Evolutionary conservation across 768 basidiomycete species (phyloP), one percentile per base, ranked within the genome.

Genomic region (Solioccasus polychromus): DNA sequence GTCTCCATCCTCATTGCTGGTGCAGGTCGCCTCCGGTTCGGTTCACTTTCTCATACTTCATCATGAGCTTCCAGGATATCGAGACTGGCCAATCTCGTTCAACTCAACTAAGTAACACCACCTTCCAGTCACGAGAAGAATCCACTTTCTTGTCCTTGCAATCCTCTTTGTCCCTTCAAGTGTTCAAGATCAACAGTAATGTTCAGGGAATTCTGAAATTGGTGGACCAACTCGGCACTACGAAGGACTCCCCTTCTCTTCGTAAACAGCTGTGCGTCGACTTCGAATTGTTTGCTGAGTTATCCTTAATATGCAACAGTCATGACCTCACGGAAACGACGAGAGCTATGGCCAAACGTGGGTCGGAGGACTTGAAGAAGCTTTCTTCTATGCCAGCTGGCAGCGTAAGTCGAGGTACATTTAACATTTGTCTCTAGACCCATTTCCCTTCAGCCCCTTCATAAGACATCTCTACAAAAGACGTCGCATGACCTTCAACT

Each of bases 141-240:
- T 76, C 80, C 7, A 75, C 84, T 4, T 97, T 95, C 65, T 69
- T 76, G 9, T 74, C 72, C 25, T 71, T 94, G 14, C 92, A 92
- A 61, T 82, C 79, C 3, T 89, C 89, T 12, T 68, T 92, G 48
- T 87, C 87, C 1, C 76, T 98, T 6, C 94, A 98, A 65, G 91
- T 95, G 47, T 97, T 98, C 85, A 98, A 98, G 79, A 92, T 98
- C 73, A 94, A 95, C 59, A 81, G 90, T 47, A 99, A 99, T 68
- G 92, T 97, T 3, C 91, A 95, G 60, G 95, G 90, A 14, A 94
- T 99, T 39, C 67, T 92, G 57, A 91, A 90, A 68, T 77, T 93
- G n/a, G 91, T 98, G n/a, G 93, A 98, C 61, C 89, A 94, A 65
- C 78, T 99, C 1, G 95, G 95, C 4, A 91, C 87, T 0, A 71